phyloP scores from a whole-genome alignment of 2,329 filamentous ascomycete genomes.

The Fusarium sp. region DNA sequence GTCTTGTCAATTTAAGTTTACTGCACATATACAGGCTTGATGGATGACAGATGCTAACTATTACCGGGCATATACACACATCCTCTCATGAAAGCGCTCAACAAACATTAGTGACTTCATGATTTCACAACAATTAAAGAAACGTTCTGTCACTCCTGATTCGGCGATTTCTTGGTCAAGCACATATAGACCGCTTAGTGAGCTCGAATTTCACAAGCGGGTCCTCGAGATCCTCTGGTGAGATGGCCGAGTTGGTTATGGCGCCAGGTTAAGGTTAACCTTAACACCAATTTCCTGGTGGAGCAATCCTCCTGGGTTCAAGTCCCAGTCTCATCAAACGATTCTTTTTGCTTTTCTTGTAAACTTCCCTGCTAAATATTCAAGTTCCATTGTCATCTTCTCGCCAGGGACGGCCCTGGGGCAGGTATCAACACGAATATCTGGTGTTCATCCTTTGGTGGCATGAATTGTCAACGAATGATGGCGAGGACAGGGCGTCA shows the following conservation, averaged over 20 bases:
- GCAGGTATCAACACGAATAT: too few relatives aligned
- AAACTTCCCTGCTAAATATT: too few relatives aligned
- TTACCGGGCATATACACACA: neutral
- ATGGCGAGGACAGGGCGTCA: neutral
- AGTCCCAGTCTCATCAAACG: conserved; percentile 46
- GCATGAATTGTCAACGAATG: neutral
- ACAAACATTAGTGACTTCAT: neutral
- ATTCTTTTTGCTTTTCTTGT: neutral
- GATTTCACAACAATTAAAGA: neutral
- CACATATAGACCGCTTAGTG: neutral
- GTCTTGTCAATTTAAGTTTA: neutral
- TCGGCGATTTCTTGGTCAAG: neutral
- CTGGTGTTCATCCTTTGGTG: neutral
- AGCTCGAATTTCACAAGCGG: neutral
- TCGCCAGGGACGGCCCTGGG: too few relatives aligned
- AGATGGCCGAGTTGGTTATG: conserved; percentile 49
- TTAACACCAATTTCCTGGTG: conserved; percentile 45
- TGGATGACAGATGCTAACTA: neutral
- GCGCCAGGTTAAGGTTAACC: conserved; percentile 41
- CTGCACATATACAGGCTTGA: neutral
- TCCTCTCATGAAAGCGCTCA: neutral
- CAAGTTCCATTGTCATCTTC: neutral
- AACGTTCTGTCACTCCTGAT: neutral
- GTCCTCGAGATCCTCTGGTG: conserved; percentile 23
- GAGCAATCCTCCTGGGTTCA: conserved; percentile 49